phyloP scores from a whole-genome alignment of 208 protist genomes.

The Naegleria fowleri region DNA sequence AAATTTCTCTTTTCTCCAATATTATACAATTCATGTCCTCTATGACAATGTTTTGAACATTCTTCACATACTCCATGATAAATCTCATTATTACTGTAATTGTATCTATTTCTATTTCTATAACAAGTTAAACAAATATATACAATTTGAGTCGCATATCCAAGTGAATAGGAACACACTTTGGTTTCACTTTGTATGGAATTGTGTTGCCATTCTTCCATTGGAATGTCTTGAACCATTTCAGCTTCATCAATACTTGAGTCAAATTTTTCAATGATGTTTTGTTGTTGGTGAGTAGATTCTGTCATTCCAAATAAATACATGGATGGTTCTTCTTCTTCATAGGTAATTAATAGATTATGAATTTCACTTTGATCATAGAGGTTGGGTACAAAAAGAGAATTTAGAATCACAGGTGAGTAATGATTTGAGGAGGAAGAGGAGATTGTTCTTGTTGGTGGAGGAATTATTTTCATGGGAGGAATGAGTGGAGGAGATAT shows the following conservation, averaged over 20 bases:
- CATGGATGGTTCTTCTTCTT: too few relatives aligned
- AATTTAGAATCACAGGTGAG: too few relatives aligned
- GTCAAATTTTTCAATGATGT: background rate
- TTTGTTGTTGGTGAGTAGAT: background rate
- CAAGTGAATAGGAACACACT: background rate
- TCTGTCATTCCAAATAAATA: background rate
- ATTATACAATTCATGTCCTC: background rate
- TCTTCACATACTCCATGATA: background rate
- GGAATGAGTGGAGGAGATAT: too few relatives aligned
- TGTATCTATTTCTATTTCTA: background rate
- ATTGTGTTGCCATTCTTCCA: background rate
- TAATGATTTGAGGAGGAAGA: too few relatives aligned
- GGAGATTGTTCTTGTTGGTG: too few relatives aligned
- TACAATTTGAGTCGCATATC: background rate
- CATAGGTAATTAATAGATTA: too few relatives aligned
- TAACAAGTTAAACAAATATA: constrained; percentile 21
- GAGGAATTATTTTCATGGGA: too few relatives aligned
- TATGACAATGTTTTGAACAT: background rate
- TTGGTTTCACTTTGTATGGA: background rate
- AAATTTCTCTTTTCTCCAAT: constrained; percentile 11
- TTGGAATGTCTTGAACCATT: background rate
- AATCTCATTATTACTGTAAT: background rate
- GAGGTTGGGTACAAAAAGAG: too few relatives aligned
- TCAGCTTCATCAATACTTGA: background rate
- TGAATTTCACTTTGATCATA: too few relatives aligned